Percentiles rank a stretch among this genome's conserved stretches.
Conservation (phyloP, 768 basidiomycete species). For the Suillus fuscotomentosus region DNA sequence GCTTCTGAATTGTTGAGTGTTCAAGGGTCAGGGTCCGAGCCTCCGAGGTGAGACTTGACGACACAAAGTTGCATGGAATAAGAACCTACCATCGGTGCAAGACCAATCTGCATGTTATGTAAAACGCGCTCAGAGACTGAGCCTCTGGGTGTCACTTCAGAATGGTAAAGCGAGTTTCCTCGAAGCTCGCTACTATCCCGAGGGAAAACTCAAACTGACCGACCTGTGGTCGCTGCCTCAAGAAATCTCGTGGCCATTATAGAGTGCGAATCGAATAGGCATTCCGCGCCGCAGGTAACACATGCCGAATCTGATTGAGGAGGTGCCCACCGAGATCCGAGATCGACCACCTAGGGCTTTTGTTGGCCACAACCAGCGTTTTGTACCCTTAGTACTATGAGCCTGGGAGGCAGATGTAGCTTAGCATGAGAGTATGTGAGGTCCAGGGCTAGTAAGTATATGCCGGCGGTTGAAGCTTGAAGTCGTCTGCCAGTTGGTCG, state of each 20-base stretch:
- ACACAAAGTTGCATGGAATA: neutral
- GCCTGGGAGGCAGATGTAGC: neutral
- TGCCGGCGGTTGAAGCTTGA: neutral
- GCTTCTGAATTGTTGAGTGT: neutral
- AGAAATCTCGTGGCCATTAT: neutral
- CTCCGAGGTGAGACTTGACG: neutral
- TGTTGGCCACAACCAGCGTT: neutral
- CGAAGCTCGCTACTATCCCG: neutral
- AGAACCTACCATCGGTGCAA: neutral
- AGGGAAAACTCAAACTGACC: neutral
- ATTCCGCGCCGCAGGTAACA: neutral
- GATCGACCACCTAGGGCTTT: neutral
- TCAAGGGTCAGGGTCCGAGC: neutral
- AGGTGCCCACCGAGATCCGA: neutral
- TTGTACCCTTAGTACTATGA: neutral
- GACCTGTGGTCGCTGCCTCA: neutral
- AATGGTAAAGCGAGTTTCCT: neutral
- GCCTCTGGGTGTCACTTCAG: neutral
- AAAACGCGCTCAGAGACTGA: neutral
- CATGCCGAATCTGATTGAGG: neutral
- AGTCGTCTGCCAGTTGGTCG: neutral
- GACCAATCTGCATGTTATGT: neutral
- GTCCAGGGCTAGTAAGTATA: neutral
- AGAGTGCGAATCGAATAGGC: neutral
- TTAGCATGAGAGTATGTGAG: neutral